Evolutionary conservation across 2,329 filamentous ascomycete species (phyloP).

Genomic region (Fusarium sp.): DNA sequence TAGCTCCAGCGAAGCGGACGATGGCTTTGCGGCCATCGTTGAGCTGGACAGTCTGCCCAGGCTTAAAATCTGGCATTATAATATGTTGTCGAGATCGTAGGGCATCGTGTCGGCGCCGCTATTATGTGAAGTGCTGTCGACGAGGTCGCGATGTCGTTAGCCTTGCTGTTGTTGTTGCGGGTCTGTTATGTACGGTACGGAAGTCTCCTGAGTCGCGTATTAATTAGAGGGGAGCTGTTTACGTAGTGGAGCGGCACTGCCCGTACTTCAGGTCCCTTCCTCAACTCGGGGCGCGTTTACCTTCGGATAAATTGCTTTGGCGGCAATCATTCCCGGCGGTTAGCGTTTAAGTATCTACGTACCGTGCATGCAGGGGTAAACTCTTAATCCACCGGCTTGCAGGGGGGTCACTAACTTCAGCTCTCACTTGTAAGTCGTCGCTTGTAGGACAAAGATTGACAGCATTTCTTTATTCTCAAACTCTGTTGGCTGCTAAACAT

Average conservation of each 20-base stretch:
- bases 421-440: conserved; percentile 20
- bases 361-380: conserved; percentile 26
- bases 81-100: conserved; percentile 40
- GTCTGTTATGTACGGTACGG: conserved; percentile 9
- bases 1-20: conserved; percentile 84
- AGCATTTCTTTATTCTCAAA: conserved; percentile 2
- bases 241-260: conserved; percentile 21
- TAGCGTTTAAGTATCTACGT: conserved; percentile 40
- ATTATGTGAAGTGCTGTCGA: conserved; percentile 12
- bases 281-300: conserved; percentile 42
- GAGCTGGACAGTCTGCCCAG: conserved; percentile 83
- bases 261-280: conserved; percentile 10
- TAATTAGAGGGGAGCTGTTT: conserved; percentile 34
- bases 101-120: conserved; percentile 51
- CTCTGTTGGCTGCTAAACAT: neutral
- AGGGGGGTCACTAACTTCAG: conserved; percentile 15
- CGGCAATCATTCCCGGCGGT: conserved; percentile 36
- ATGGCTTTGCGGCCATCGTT: conserved; percentile 80
- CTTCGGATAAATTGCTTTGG: conserved; percentile 49
- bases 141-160: conserved; percentile 5
- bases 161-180: conserved; percentile 14
- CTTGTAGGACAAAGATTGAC: conserved; percentile 11
- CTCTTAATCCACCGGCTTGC: conserved; percentile 10
- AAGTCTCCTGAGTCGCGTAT: conserved; percentile 42
- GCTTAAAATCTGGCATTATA: conserved; percentile 66